Evolutionary conservation across 495 filamentous ascomycete species (phyloP), one percentile per base, ranked within the genome.

Genomic region (Tuber microsphaerosporum): DNA sequence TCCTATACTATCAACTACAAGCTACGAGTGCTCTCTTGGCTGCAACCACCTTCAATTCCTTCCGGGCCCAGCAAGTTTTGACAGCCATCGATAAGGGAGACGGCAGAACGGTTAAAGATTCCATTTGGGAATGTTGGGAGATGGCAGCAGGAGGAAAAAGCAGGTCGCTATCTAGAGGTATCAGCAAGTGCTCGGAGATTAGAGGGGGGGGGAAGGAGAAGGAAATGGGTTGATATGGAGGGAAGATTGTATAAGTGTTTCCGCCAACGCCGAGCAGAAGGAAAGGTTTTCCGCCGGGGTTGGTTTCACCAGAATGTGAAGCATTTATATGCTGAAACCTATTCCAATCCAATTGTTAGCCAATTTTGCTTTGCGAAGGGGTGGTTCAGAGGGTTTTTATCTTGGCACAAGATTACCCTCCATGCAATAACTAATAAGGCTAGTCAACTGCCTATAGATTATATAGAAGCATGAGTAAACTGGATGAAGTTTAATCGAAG

Each of bases 401-500:
- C 44, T 65, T 56, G 48, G 26, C 19, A 68, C 12, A 68, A 34
- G 17, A 74, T 74, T 6, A 34, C 72, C 20, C 37, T 74, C 0
- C n/a, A 5, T 34, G 26, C 46, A 26, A 39, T 70, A 0, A 70
- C 72, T 0, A 74, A 74, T 34, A 74, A 70, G 65, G 43, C 72
- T 19, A 39, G 39, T 4, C 69, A 68, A 7, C 41, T 68, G 16
- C 72, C 72, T 0, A 6, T 7, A 8, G 72, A 74, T 7, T 74
- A 74, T 56, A 9, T 26, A 20, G 72, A 16, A 34, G 39, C 65
- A 20, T 41, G 41, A 31, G 42, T 74, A n/a, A 70, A 70, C 5
- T 74, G 37, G 37, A 31, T 65, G 26, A 43, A 48, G 3, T 73
- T 73, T n/a, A 73, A 73, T 34, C 45, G 72, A 22, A 43, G 72